phyloP scores from a whole-genome alignment of 257 asterid genomes.

The Capsicum chinense region DNA sequence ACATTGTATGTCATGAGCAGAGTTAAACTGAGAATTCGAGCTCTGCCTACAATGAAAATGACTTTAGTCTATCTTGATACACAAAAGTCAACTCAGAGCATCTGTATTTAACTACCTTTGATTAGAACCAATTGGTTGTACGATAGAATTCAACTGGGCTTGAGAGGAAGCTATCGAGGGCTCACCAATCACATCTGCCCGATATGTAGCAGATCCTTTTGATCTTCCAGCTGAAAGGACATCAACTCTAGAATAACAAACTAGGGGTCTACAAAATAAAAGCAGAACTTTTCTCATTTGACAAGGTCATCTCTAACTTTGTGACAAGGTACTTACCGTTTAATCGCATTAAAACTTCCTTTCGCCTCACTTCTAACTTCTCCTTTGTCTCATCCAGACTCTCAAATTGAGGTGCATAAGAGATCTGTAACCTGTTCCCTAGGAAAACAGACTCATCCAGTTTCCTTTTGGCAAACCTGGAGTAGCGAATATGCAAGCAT shows the following conservation, averaged over 20 bases:
- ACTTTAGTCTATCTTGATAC: slow-evolving; percentile 10
- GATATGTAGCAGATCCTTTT: slow-evolving; percentile 46
- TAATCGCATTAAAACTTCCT: slow-evolving; percentile 71
- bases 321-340: slow-evolving; percentile 54
- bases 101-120: slow-evolving; percentile 43
- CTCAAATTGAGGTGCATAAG: slow-evolving; percentile 80
- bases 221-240: slow-evolving; percentile 56
- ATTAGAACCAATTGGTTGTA: slow-evolving; percentile 37
- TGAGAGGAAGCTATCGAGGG: slow-evolving; percentile 37
- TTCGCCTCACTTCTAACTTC: slow-evolving; percentile 84
- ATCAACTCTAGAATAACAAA: neutral
- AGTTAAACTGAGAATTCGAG: slow-evolving; percentile 32
- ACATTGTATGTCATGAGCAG: slow-evolving; percentile 9
- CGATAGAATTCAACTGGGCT: slow-evolving; percentile 31
- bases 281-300: slow-evolving; percentile 5
- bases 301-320: slow-evolving; percentile 12
- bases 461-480: slow-evolving; percentile 88
- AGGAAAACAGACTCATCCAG: slow-evolving; percentile 74
- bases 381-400: slow-evolving; percentile 67
- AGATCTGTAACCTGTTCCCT: slow-evolving; percentile 70
- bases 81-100: slow-evolving; percentile 4
- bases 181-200: slow-evolving; percentile 26
- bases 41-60: slow-evolving; percentile 37
- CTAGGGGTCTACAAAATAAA: neutral
- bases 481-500: slow-evolving; percentile 26